Percentiles rank a stretch among this genome's conserved stretches.
These are phyloP conservation scores for Euphorbia pulcherrima DNA, from an alignment of 345 rosid genomes.

Conservation along the genomic window DNA sequence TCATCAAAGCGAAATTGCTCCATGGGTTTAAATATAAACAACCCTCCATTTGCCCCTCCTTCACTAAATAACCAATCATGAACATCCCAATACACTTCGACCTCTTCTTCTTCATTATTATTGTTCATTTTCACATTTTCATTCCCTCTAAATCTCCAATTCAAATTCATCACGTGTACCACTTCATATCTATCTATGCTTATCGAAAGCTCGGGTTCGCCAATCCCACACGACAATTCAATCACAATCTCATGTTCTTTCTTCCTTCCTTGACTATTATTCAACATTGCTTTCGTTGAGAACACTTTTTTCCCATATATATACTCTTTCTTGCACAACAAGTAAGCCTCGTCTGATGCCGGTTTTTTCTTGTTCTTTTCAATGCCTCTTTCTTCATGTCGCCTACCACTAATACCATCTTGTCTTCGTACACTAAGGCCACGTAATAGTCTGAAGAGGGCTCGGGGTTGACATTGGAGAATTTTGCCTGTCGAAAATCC, in stretches of 20 bases:
- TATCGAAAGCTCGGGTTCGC: conserved; percentile 74
- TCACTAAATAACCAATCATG: conserved; percentile 63
- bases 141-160: conserved; percentile 77
- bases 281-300: conserved; percentile 47
- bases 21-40: conserved; percentile 52
- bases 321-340: conserved; percentile 65
- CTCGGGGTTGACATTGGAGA: conserved; percentile 52
- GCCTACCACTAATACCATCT: conserved; percentile 47
- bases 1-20: background rate
- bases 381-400: conserved; percentile 54
- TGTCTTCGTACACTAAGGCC: conserved; percentile 44
- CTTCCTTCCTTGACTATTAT: conserved; percentile 11
- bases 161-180: conserved; percentile 51
- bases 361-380: conserved; percentile 50
- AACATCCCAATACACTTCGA: conserved; percentile 68
- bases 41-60: conserved; percentile 42
- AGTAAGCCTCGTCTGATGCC: conserved; percentile 38
- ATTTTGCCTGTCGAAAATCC: conserved; percentile 68
- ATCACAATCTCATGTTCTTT: conserved; percentile 57
- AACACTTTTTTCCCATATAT: conserved; percentile 59
- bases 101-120: conserved; percentile 23
- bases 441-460: conserved; percentile 61
- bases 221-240: conserved; percentile 50
- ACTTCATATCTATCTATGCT: conserved; percentile 47
- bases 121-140: conserved; percentile 44